Conservation (phyloP, 23 red algal species). For the Rhodosorus marinus region DNA sequence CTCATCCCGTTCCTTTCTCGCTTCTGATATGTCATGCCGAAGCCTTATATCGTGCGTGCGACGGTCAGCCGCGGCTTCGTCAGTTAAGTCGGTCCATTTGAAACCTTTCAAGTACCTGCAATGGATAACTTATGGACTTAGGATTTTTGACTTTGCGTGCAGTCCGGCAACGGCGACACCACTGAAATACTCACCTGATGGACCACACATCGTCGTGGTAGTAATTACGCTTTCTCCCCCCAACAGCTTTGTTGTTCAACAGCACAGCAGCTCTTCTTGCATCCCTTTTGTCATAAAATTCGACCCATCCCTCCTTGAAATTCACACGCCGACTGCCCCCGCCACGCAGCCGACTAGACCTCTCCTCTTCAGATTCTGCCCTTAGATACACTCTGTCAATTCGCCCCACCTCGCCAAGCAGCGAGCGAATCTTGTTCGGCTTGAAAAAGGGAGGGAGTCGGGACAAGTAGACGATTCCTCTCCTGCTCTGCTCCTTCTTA, state of each 20-base stretch:
- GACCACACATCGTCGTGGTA: constrained; percentile 48
- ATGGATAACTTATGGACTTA: no score
- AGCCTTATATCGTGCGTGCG: constrained; percentile 19
- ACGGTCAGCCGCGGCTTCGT: constrained; percentile 6
- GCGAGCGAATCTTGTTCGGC: constrained; percentile 9
- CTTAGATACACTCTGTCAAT: constrained; percentile 26
- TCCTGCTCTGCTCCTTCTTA: background rate
- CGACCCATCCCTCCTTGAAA: constrained; percentile 55
- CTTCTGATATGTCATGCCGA: constrained; percentile 23
- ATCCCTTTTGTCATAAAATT: constrained; percentile 20
- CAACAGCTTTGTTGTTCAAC: constrained; percentile 32
- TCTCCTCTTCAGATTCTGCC: constrained; percentile 15
- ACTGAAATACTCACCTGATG: no score
- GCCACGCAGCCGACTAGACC: constrained; percentile 4
- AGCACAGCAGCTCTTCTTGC: constrained; percentile 21
- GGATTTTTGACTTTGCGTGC: no score
- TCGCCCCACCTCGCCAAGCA: constrained; percentile 12
- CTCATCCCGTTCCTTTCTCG: constrained; percentile 17
- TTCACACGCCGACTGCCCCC: constrained; percentile 9
- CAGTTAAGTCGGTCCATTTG: constrained; percentile 31
- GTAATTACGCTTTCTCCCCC: constrained; percentile 22
- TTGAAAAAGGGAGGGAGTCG: constrained; percentile 37
- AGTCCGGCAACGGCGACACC: constrained; percentile 20
- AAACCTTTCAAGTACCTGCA: no score
- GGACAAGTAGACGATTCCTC: constrained; percentile 40